Percentiles rank a stretch among this genome's conserved stretches.
Evolutionary conservation across 2,329 filamentous ascomycete species (phyloP).

Genomic region (Colletotrichum tabaci): DNA sequence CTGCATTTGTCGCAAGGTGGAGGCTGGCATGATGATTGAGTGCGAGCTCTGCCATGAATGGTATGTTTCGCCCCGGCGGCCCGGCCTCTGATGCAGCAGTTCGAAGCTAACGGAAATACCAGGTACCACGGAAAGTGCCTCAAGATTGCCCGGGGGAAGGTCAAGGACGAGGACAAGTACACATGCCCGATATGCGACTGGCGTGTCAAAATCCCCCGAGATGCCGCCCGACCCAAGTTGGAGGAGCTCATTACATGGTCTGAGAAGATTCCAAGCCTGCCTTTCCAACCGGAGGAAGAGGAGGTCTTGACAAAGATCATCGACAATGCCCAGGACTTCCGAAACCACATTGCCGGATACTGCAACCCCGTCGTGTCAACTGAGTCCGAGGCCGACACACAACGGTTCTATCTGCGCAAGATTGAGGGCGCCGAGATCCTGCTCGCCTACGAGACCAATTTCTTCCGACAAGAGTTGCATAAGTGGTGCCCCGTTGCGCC

Average conservation of each 20-base stretch:
- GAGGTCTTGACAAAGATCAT: slow-evolving; percentile 89
- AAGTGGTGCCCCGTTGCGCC: slow-evolving; percentile 94
- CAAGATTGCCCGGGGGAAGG: slow-evolving; percentile 96
- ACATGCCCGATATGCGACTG: slow-evolving; percentile 99
- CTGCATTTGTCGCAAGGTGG: slow-evolving; percentile 93
- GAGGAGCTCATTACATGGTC: slow-evolving; percentile 90
- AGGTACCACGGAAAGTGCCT: slow-evolving; percentile 99
- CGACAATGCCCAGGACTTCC: slow-evolving; percentile 86
- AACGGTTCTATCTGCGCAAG: slow-evolving; percentile 96
- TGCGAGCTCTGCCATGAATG: slow-evolving; percentile 98
- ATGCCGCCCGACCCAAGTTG: slow-evolving; percentile 94
- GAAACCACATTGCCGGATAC: slow-evolving; percentile 83
- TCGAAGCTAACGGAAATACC: not conserved
- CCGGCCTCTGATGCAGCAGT: slow-evolving; percentile 23
- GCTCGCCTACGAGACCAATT: slow-evolving; percentile 94
- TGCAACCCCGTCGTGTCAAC: slow-evolving; percentile 87
- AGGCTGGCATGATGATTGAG: slow-evolving; percentile 99
- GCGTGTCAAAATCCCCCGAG: slow-evolving; percentile 95
- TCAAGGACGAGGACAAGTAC: slow-evolving; percentile 98
- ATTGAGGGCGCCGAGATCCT: slow-evolving; percentile 97
- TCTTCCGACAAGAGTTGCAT: slow-evolving; percentile 95
- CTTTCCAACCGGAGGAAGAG: slow-evolving; percentile 97
- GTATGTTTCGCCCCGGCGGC: slow-evolving; percentile 63
- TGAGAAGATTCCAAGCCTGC: slow-evolving; percentile 83
- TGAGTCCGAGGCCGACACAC: slow-evolving; percentile 87